A percentile compares a stretch with the other conserved stretches of the same genome.
phyloP scores from a whole-genome alignment of 495 filamentous ascomycete species.

The Hyaloscypha variabilis region DNA sequence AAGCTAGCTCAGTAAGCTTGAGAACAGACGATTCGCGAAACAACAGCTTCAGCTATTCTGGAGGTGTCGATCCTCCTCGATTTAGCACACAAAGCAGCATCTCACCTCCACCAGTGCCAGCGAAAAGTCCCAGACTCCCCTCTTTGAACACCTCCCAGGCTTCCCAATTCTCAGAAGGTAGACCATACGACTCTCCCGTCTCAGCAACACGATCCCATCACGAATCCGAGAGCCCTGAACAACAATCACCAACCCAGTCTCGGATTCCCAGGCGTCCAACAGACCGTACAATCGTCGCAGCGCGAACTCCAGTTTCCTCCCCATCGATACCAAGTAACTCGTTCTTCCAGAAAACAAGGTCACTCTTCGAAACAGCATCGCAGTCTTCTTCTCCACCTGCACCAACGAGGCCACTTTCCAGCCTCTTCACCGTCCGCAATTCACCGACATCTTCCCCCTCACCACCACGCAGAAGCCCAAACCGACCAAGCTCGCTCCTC shows the following conservation, averaged over 20 bases:
- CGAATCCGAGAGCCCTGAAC: background rate
- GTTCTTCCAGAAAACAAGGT: conserved; percentile 28
- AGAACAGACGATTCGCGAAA: background rate
- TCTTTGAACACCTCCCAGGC: conserved; percentile 7
- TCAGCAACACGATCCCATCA: conserved; percentile 2
- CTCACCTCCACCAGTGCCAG: background rate
- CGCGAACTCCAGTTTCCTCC: conserved; percentile 7
- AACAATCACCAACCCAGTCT: background rate
- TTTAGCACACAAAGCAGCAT: no score
- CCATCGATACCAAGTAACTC: conserved; percentile 6
- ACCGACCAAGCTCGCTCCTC: conserved; percentile 7
- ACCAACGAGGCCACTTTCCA: conserved; percentile 9
- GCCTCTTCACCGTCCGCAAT: conserved; percentile 7
- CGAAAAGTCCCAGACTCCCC: background rate
- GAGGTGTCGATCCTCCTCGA: no score
- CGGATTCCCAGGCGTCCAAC: background rate
- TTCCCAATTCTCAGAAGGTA: background rate
- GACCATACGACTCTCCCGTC: conserved; percentile 7
- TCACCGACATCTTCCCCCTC: conserved; percentile 15
- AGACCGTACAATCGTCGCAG: background rate
- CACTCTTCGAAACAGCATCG: conserved; percentile 24
- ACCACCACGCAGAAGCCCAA: background rate
- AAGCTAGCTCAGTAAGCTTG: conserved; percentile 10
- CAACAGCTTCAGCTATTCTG: background rate
- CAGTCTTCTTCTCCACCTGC: conserved; percentile 4